Percentiles rank a stretch among this genome's conserved stretches.
Conservation (phyloP, 495 filamentous ascomycete species). For the Thermothielavioides terrestris region DNA sequence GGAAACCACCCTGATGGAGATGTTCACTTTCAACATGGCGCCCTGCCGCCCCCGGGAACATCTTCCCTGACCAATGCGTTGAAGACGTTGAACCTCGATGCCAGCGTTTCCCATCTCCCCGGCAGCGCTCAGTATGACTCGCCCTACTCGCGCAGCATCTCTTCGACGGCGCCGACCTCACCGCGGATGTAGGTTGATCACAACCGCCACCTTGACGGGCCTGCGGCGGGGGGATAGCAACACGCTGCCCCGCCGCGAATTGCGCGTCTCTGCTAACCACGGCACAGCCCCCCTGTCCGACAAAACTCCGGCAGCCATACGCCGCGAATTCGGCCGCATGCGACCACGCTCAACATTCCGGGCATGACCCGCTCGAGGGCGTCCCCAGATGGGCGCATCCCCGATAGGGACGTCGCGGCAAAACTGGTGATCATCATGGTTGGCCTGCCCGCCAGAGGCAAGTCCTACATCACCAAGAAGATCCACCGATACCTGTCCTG, state of each 20-base stretch:
- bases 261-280: too few relatives aligned
- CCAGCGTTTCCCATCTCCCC: conserved; percentile 8
- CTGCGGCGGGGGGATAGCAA: too few relatives aligned
- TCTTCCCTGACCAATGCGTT: conserved; percentile 30
- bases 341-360: conserved; percentile 79
- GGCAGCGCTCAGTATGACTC: conserved; percentile 32
- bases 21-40: conserved; percentile 10
- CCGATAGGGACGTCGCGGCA: conserved; percentile 82
- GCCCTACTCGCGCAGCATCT: conserved; percentile 40
- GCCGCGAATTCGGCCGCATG: conserved; percentile 57
- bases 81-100: conserved; percentile 26
- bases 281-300: conserved; percentile 41
- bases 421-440: conserved; percentile 99
- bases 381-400: conserved; percentile 88
- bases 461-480: conserved; percentile 98
- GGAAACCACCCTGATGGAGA: conserved; percentile 2
- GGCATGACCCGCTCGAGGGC: conserved; percentile 85
- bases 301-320: conserved; percentile 55
- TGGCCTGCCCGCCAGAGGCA: conserved; percentile 85
- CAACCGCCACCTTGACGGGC: too few relatives aligned
- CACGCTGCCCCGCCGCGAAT: too few relatives aligned
- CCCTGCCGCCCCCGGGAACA: conserved; percentile 17
- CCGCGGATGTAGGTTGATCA: conserved; percentile 41
- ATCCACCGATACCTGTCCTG: conserved; percentile 89
- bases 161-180: conserved; percentile 47